These are phyloP conservation scores for Pichia insulana DNA, from an alignment of 805 yeast species.

Conservation along the genomic window DNA sequence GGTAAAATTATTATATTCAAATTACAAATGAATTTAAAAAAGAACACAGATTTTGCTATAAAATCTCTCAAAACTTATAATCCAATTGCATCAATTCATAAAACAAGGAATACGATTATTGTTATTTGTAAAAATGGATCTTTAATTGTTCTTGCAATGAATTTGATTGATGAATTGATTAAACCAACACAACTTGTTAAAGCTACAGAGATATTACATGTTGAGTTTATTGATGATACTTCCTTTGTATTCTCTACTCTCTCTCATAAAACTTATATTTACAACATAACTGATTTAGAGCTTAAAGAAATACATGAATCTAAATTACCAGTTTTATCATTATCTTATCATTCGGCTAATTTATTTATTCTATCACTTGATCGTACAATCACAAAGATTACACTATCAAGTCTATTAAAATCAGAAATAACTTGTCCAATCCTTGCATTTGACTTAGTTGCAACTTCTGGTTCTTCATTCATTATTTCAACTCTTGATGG, in stretches of 20 bases:
- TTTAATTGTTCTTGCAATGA: neutral
- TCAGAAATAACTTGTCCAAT: neutral
- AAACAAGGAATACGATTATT: neutral
- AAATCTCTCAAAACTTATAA: neutral
- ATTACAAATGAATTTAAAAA: neutral
- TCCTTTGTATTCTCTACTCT: neutral
- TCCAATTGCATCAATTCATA: neutral
- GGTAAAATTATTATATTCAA: neutral
- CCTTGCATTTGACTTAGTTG: neutral
- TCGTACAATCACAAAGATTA: neutral
- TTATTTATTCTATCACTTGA: conserved; percentile 2
- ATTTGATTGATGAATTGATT: neutral
- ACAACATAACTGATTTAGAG: neutral
- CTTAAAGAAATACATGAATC: neutral
- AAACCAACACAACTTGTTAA: neutral
- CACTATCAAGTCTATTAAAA: neutral
- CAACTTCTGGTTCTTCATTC: neutral
- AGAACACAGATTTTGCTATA: too few relatives aligned
- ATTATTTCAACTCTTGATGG: too few relatives aligned
- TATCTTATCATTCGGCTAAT: conserved; percentile 2
- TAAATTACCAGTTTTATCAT: conserved; percentile 7
- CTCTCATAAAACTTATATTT: neutral
- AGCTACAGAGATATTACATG: neutral
- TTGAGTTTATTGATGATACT: neutral
- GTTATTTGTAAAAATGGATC: neutral